These are phyloP conservation scores for Trichoderma orchidacearum DNA, from an alignment of 495 filamentous ascomycete species.

Conservation along the genomic window DNA sequence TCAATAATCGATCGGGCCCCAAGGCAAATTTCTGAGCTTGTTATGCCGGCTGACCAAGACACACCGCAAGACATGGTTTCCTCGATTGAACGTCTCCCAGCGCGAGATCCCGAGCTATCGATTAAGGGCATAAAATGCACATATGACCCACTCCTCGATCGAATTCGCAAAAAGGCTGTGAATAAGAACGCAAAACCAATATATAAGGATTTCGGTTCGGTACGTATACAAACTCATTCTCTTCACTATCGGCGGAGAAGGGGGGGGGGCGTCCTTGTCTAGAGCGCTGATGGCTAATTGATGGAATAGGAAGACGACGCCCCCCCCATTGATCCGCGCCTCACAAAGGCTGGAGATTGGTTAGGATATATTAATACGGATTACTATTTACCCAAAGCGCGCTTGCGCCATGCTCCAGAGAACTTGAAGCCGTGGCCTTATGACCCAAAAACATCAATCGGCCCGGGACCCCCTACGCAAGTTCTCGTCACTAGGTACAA, in stretches of 20 bases:
- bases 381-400: conserved; percentile 60
- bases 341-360: conserved; percentile 39
- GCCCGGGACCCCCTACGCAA: conserved; percentile 76
- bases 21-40: neutral
- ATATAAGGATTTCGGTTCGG: conserved; percentile 58
- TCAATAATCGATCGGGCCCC: neutral
- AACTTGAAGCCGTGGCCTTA: conserved; percentile 62
- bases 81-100: conserved; percentile 37
- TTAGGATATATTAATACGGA: conserved; percentile 46
- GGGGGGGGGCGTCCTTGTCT: conserved; percentile 43
- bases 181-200: conserved; percentile 53
- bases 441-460: conserved; percentile 67
- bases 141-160: conserved; percentile 52
- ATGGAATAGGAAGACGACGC: conserved; percentile 47
- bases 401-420: conserved; percentile 65
- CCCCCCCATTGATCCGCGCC: conserved; percentile 62
- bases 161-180: conserved; percentile 38
- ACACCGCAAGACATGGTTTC: conserved; percentile 17
- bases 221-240: conserved; percentile 34
- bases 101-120: conserved; percentile 44
- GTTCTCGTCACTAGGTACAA: conserved; percentile 91
- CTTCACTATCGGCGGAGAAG: conserved; percentile 9
- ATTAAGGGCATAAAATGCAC: conserved; percentile 54
- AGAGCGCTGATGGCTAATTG: conserved; percentile 35
- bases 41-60: conserved; percentile 13